phyloP scores from a whole-genome alignment of 129 eudicot genomes.

The Solidago caesia region DNA sequence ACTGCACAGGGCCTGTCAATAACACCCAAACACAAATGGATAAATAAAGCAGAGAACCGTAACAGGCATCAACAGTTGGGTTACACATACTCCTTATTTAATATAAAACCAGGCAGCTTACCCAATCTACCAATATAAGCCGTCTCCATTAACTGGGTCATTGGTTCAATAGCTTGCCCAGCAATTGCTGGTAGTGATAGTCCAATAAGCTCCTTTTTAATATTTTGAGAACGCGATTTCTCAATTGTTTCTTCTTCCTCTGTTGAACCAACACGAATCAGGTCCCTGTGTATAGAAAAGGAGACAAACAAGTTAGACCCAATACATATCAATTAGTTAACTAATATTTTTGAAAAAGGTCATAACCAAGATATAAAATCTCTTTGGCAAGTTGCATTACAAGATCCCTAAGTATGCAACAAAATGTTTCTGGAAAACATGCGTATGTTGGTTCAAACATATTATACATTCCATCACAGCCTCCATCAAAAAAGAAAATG shows the following conservation, averaged over 20 bases:
- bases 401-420: constrained; percentile 9
- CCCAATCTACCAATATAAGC: constrained; percentile 95
- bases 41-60: too few species aligned
- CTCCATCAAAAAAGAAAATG: neutral
- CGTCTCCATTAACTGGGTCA: constrained; percentile 91
- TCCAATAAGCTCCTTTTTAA: constrained; percentile 61
- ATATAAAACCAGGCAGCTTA: constrained; percentile 23
- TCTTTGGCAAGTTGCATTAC: neutral
- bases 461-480: neutral
- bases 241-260: constrained; percentile 27
- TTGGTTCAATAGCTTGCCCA: constrained; percentile 93
- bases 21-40: neutral
- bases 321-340: constrained; percentile 9
- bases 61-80: too few species aligned
- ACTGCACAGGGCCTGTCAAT: constrained; percentile 69
- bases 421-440: neutral
- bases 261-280: constrained; percentile 31
- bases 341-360: neutral
- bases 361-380: constrained; percentile 2
- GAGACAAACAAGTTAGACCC: constrained; percentile 1
- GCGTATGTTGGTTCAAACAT: neutral
- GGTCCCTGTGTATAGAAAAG: constrained; percentile 43
- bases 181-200: constrained; percentile 87
- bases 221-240: constrained; percentile 38
- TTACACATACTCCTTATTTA: neutral